Evolutionary conservation across 345 rosid species (phyloP).

Genomic region (Gossypium ekmanianum): DNA sequence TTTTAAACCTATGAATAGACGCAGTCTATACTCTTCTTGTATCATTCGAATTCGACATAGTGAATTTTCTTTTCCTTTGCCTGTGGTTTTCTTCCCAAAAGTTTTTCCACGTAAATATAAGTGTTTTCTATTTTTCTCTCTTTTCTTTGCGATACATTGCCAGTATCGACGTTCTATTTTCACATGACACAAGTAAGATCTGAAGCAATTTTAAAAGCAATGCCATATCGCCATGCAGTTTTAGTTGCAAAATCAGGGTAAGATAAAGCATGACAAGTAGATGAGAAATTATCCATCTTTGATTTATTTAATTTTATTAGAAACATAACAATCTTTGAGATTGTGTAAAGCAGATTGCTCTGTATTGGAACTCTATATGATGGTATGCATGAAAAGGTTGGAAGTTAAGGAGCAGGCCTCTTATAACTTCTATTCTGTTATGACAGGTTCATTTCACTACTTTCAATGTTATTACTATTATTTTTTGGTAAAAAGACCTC

Average conservation of each 20-base stretch:
- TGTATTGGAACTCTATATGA: constrained; percentile 74
- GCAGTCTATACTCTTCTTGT: no score
- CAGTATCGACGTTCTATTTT: no score
- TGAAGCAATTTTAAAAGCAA: background rate
- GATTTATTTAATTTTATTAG: background rate
- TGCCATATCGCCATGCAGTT: background rate
- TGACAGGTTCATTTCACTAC: constrained; percentile 58
- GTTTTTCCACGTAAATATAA: no score
- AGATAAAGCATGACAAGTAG: background rate
- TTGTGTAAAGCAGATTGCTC: constrained; percentile 68
- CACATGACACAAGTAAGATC: background rate
- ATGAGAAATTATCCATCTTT: constrained; percentile 10
- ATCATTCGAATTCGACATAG: no score
- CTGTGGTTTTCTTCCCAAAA: no score
- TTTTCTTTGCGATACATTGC: no score
- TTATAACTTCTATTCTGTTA: constrained; percentile 73
- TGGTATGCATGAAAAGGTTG: constrained; percentile 81
- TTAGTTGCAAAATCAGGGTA: background rate
- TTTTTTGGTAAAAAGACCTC: no score
- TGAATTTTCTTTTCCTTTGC: no score
- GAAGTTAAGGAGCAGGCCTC: constrained; percentile 84
- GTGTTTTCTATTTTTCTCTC: no score
- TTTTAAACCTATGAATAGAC: no score
- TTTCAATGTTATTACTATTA: background rate
- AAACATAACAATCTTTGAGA: background rate